phyloP scores from a whole-genome alignment of 768 basidiomycete genomes.

The Tubosaeta sp. region DNA sequence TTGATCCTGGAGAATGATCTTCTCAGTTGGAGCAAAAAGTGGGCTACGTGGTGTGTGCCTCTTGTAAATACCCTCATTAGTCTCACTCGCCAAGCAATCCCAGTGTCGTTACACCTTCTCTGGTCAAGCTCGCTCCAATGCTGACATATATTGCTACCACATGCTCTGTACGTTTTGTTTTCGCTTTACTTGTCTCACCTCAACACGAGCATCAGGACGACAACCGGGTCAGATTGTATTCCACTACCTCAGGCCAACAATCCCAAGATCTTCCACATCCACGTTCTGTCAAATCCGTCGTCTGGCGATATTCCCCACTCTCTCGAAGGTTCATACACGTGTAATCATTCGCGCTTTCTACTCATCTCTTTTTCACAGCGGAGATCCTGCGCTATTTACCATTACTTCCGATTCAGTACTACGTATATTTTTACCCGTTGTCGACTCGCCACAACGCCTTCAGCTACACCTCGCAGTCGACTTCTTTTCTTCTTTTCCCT shows the following conservation, averaged over 20 bases:
- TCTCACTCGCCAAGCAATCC: constrained; percentile 22
- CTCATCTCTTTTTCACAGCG: constrained; percentile 37
- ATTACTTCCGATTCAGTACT: constrained; percentile 78
- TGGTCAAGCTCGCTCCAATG: constrained; percentile 69
- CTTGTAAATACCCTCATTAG: constrained; percentile 2
- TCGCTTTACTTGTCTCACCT: constrained; percentile 4
- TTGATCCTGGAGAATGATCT: constrained; percentile 78
- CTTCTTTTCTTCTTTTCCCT: constrained; percentile 57
- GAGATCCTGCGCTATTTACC: constrained; percentile 78
- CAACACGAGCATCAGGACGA: constrained; percentile 41
- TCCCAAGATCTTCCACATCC: constrained; percentile 71
- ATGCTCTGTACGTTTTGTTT: constrained; percentile 43
- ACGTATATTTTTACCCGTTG: constrained; percentile 81
- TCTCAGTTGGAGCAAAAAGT: constrained; percentile 79
- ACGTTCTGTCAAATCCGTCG: constrained; percentile 61
- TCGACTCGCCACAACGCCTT: constrained; percentile 79
- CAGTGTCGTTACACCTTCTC: constrained; percentile 45
- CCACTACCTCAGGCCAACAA: constrained; percentile 66
- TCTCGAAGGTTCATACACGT: constrained; percentile 54
- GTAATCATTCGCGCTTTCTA: neutral
- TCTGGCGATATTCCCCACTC: constrained; percentile 68
- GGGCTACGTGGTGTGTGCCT: constrained; percentile 54
- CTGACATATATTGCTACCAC: constrained; percentile 68
- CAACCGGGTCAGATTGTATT: constrained; percentile 58
- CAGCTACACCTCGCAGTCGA: constrained; percentile 83